Conservation (phyloP, 1,284 basidiomycete genomes). For the Blastosporella zonata region DNA sequence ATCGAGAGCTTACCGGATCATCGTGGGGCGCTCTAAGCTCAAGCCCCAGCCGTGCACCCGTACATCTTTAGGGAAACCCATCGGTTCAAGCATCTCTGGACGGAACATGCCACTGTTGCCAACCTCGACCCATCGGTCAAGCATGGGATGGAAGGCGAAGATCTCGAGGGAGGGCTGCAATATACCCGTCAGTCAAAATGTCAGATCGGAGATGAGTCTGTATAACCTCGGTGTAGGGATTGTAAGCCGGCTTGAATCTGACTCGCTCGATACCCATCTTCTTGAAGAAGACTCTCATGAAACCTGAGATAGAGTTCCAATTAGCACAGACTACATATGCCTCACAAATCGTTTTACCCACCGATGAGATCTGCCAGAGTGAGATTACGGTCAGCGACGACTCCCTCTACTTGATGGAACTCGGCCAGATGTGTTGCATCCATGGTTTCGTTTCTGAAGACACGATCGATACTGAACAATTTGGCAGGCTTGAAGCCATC, state of each 20-base stretch:
- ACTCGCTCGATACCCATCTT: constrained; percentile 97
- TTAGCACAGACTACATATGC: neutral
- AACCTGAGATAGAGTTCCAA: constrained; percentile 57
- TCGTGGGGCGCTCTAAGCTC: constrained; percentile 94
- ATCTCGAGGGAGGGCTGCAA: constrained; percentile 95
- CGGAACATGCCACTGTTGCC: constrained; percentile 99
- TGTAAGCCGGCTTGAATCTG: constrained; percentile 97
- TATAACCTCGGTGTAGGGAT: constrained; percentile 89
- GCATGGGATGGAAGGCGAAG: constrained; percentile 95
- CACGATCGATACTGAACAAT: constrained; percentile 96
- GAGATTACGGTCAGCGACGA: constrained; percentile 92
- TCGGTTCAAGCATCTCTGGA: constrained; percentile 98
- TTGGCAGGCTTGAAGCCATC: constrained; percentile 95
- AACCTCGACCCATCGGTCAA: constrained; percentile 96
- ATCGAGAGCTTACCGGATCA: constrained; percentile 76
- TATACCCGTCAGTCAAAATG: neutral
- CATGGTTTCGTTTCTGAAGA: constrained; percentile 98
- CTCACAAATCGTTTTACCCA: constrained; percentile 28
- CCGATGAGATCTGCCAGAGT: constrained; percentile 98
- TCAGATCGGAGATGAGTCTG: neutral
- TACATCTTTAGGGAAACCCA: constrained; percentile 97
- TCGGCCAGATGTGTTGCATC: constrained; percentile 99
- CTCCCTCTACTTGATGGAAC: constrained; percentile 99
- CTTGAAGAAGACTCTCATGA: constrained; percentile 97
- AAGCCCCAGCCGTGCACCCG: constrained; percentile 98